phyloP scores from a whole-genome alignment of 2,329 filamentous ascomycete genomes.

The Xylariaceae sp. region DNA sequence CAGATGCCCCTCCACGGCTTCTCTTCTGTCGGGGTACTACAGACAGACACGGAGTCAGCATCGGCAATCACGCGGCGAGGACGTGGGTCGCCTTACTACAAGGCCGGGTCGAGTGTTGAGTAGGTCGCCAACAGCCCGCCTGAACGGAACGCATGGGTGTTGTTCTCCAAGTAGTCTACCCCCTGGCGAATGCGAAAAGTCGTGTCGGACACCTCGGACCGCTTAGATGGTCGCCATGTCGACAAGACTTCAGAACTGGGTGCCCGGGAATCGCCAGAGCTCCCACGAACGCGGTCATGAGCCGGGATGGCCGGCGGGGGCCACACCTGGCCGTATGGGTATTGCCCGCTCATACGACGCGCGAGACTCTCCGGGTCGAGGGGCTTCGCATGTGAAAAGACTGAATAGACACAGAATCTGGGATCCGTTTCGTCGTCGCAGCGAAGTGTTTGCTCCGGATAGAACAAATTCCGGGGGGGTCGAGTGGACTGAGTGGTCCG shows the following conservation, averaged over 20 bases:
- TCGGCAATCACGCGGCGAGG: background rate
- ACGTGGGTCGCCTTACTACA: slow-evolving; percentile 46
- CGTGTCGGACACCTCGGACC: slow-evolving; percentile 59
- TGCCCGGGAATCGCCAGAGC: slow-evolving; percentile 14
- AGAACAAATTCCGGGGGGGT: slow-evolving; percentile 33
- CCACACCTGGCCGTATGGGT: slow-evolving; percentile 60
- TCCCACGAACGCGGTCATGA: slow-evolving; percentile 43
- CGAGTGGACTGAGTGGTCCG: slow-evolving; percentile 5
- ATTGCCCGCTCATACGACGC: slow-evolving; percentile 27
- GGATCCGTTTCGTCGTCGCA: slow-evolving; percentile 40
- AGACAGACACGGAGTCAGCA: slow-evolving; percentile 3
- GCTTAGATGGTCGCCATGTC: slow-evolving; percentile 33
- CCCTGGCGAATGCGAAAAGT: slow-evolving; percentile 72
- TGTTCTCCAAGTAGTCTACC: slow-evolving; percentile 45
- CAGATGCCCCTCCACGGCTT: slow-evolving; percentile 89
- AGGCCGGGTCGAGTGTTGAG: slow-evolving; percentile 62
- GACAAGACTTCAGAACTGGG: slow-evolving; percentile 15
- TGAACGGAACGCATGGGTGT: slow-evolving; percentile 42
- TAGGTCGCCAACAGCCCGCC: slow-evolving; percentile 57
- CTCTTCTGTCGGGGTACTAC: slow-evolving; percentile 60
- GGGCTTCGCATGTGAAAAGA: slow-evolving; percentile 61
- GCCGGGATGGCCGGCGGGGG: slow-evolving; percentile 68
- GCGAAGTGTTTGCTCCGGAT: slow-evolving; percentile 48
- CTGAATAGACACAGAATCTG: slow-evolving; percentile 63
- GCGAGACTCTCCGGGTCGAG: slow-evolving; percentile 33